Conservation (phyloP, 805 yeast species). For the Naumovozyma castellii region DNA sequence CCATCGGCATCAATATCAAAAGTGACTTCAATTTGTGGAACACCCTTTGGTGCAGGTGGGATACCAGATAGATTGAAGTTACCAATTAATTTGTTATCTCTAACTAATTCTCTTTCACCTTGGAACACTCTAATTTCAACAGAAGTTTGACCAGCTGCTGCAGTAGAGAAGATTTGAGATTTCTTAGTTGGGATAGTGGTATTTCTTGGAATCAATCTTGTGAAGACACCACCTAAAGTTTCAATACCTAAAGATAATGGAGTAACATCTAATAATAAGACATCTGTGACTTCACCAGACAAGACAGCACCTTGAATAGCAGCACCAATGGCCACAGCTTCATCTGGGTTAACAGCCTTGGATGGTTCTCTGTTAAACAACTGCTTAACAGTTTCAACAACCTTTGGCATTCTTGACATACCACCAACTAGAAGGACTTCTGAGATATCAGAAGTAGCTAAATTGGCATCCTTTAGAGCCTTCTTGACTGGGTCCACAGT, state of each 20-base stretch:
- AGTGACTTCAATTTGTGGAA: slow-evolving; percentile 77
- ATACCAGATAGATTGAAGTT: slow-evolving; percentile 92
- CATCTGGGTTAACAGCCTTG: slow-evolving; percentile 90
- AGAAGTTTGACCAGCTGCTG: slow-evolving; percentile 92
- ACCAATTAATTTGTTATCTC: slow-evolving; percentile 96
- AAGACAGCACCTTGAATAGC: slow-evolving; percentile 96
- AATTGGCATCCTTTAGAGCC: slow-evolving; percentile 67
- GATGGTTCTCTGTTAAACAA: slow-evolving; percentile 79
- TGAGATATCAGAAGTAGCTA: slow-evolving; percentile 58
- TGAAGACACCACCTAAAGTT: slow-evolving; percentile 96
- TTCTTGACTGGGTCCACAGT: slow-evolving; percentile 70
- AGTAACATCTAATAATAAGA: slow-evolving; percentile 77
- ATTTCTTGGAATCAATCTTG: slow-evolving; percentile 79
- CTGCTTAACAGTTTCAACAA: slow-evolving; percentile 55
- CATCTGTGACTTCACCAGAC: slow-evolving; percentile 91
- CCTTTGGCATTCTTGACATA: slow-evolving; percentile 85
- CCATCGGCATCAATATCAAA: slow-evolving; percentile 97
- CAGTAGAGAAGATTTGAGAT: slow-evolving; percentile 92
- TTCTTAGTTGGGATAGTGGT: slow-evolving; percentile 96
- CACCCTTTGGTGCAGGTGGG: slow-evolving; percentile 77
- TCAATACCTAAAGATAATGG: slow-evolving; percentile 89
- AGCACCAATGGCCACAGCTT: slow-evolving; percentile 92
- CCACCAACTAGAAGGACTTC: slow-evolving; percentile 79
- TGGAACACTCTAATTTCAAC: slow-evolving; percentile 97
- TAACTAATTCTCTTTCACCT: slow-evolving; percentile 97